phyloP scores from a whole-genome alignment of 2,329 filamentous ascomycete genomes.

The Bimuria novae-zelandiae region DNA sequence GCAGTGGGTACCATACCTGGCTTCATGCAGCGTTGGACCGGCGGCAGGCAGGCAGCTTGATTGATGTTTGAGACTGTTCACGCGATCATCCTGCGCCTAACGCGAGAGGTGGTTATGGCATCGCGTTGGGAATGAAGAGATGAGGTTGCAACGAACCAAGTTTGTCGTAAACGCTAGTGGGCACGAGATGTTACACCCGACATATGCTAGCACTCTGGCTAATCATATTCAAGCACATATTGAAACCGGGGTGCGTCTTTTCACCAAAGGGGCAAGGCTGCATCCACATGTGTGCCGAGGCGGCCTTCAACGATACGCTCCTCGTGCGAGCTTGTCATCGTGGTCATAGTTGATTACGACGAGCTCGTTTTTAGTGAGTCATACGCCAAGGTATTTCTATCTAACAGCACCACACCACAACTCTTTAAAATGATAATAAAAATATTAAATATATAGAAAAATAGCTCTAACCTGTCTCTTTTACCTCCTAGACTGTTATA shows the following conservation, averaged over 20 bases:
- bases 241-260: constrained; percentile 11
- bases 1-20: neutral
- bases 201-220: constrained; percentile 16
- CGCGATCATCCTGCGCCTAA: neutral
- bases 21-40: neutral
- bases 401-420: too few relatives aligned
- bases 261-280: constrained; percentile 12
- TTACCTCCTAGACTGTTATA: neutral
- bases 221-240: constrained; percentile 17
- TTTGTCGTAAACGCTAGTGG: constrained; percentile 19
- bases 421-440: too few relatives aligned
- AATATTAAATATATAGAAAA: too few relatives aligned
- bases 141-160: constrained; percentile 26
- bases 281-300: neutral
- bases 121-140: constrained; percentile 18
- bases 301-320: constrained; percentile 8
- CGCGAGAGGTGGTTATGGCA: constrained; percentile 13
- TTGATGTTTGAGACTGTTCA: constrained; percentile 4
- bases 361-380: too few relatives aligned
- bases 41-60: neutral
- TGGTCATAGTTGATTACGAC: too few relatives aligned
- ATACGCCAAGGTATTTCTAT: too few relatives aligned
- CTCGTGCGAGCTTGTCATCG: neutral
- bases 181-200: constrained; percentile 6
- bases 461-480: too few relatives aligned